Evolutionary conservation across 345 rosid genomes (phyloP).

Genomic region (Fremontodendron californicum): DNA sequence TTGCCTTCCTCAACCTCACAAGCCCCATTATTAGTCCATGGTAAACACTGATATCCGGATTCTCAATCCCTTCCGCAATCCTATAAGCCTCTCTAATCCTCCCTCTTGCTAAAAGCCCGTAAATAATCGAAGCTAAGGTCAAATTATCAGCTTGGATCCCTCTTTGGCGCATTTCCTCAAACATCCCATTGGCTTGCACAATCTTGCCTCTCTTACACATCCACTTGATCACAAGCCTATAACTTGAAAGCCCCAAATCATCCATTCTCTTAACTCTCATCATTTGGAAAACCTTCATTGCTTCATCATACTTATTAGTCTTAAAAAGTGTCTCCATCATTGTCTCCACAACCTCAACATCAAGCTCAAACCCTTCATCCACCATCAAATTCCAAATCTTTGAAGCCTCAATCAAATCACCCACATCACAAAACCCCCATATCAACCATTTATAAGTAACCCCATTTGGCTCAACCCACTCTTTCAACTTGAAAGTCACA

Average conservation of each 20-base stretch:
- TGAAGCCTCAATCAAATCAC: conserved; percentile 70
- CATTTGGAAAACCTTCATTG: conserved; percentile 53
- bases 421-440: conserved; percentile 59
- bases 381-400: conserved; percentile 77
- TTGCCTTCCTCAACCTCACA: too few species aligned
- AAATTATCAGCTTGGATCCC: too few species aligned
- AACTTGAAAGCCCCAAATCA: conserved; percentile 56
- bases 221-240: conserved; percentile 64
- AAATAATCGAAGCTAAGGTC: too few species aligned
- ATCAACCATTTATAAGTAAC: conserved; percentile 59
- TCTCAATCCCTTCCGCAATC: too few species aligned
- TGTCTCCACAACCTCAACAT: conserved; percentile 46
- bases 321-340: conserved; percentile 67
- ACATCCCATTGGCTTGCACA: conserved; percentile 36
- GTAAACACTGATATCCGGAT: too few species aligned
- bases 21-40: too few species aligned
- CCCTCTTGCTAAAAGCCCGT: too few species aligned
- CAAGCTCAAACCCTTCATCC: conserved; percentile 59
- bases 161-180: too few species aligned
- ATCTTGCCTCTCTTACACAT: conserved; percentile 63
- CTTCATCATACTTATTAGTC: conserved; percentile 53
- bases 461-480: conserved; percentile 45
- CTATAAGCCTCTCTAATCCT: too few species aligned
- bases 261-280: conserved; percentile 42
- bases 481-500: conserved; percentile 51